Conservation (phyloP, 371 early-diverging fungal species). For the Actinomortierella ambigua region DNA sequence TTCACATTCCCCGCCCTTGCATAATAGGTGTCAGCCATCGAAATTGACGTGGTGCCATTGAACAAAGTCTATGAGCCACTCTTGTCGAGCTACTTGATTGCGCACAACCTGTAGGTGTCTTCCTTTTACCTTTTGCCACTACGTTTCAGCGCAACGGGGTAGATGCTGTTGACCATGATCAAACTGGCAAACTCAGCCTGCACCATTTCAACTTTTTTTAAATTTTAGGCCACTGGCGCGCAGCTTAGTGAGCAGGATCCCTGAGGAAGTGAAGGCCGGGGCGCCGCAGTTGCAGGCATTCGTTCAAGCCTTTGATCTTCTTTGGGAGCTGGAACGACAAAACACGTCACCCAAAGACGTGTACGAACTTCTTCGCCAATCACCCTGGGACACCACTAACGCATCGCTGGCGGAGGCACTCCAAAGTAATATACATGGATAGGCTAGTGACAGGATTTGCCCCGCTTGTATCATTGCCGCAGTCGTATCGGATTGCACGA, state of each 20-base stretch:
- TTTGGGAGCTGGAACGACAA: constrained; percentile 44
- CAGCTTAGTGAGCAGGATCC: constrained; percentile 29
- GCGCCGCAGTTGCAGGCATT: constrained; percentile 22
- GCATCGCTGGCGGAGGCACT: constrained; percentile 32
- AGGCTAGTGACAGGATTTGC: no score
- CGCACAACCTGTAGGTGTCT: constrained; percentile 36
- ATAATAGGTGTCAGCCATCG: constrained; percentile 34
- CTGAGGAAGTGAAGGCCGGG: constrained; percentile 21
- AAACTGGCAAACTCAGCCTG: no score
- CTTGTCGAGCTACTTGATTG: constrained; percentile 32
- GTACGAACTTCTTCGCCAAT: constrained; percentile 26
- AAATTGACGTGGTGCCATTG: constrained; percentile 40
- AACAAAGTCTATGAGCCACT: constrained; percentile 43
- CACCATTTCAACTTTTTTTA: no score
- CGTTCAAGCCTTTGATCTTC: constrained; percentile 21
- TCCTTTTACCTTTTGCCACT: no score
- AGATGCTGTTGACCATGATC: no score
- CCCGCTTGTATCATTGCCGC: no score
- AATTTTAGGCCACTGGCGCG: constrained; percentile 28
- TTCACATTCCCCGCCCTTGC: no score
- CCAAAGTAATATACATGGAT: constrained; percentile 18
- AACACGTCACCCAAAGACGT: constrained; percentile 35
- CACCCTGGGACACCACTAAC: constrained; percentile 33
- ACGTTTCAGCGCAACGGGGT: no score
- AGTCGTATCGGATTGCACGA: no score